Percentiles rank a stretch among this genome's conserved stretches.
These are phyloP conservation scores for Silene latifolia DNA, from an alignment of 148 eudicot species.

Conservation along the genomic window DNA sequence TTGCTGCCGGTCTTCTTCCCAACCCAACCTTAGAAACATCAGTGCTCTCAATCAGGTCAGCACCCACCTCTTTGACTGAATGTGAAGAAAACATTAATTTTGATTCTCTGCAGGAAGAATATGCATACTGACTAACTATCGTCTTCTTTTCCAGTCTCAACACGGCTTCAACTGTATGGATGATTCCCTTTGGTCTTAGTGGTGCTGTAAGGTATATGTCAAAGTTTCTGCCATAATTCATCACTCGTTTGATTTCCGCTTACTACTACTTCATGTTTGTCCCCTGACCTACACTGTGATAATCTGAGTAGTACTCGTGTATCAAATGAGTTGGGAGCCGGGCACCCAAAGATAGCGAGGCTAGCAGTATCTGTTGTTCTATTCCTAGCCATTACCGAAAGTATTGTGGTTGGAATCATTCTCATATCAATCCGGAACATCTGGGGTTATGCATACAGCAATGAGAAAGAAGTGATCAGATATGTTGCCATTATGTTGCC, in stretches of 20 bases:
- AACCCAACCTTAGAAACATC: conserved; percentile 86
- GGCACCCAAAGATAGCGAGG: conserved; percentile 48
- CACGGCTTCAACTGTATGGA: conserved; percentile 69
- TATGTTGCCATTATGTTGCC: conserved; percentile 71
- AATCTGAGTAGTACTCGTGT: conserved; percentile 49
- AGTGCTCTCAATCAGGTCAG: conserved; percentile 47
- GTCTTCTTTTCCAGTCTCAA: conserved; percentile 52
- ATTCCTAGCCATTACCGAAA: conserved; percentile 38
- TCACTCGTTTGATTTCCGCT: no score
- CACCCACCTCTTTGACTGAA: no score
- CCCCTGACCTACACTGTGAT: background rate
- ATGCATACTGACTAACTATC: no score
- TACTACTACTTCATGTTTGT: background rate
- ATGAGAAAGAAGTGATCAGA: conserved; percentile 54
- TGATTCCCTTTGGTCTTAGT: conserved; percentile 86
- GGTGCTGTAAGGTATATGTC: conserved; percentile 64
- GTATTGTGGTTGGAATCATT: conserved; percentile 44
- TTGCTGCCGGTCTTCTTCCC: conserved; percentile 82
- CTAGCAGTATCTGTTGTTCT: conserved; percentile 54
- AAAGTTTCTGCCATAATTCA: no score
- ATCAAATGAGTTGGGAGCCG: conserved; percentile 75
- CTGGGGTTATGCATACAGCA: conserved; percentile 70
- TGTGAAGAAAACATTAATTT: no score
- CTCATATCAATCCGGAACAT: conserved; percentile 51
- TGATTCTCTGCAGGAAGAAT: no score